Evolutionary conservation across 768 basidiomycete genomes (phyloP).

Genomic region (Psilocybe sp.): DNA sequence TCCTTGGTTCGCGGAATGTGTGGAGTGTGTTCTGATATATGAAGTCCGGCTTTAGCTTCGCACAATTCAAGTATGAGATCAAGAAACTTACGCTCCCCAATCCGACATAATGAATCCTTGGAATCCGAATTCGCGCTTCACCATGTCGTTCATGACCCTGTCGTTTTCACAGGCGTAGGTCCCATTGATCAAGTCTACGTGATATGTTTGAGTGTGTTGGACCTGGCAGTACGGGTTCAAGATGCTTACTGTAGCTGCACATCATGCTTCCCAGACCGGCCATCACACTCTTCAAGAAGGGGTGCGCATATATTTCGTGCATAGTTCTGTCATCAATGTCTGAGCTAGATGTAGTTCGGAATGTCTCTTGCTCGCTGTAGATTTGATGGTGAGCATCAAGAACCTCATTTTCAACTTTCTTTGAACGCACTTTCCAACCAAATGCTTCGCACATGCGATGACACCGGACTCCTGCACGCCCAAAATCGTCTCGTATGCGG

Average conservation of each 20-base stretch:
- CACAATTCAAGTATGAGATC: background rate
- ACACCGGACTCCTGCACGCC: constrained; percentile 80
- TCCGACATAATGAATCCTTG: constrained; percentile 79
- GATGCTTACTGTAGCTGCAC: constrained; percentile 68
- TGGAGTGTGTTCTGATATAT: constrained; percentile 34
- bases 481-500: constrained; percentile 75
- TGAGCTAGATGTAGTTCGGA: constrained; percentile 51
- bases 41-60: background rate
- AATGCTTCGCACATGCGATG: constrained; percentile 86
- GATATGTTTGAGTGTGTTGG: background rate
- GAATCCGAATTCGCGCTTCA: constrained; percentile 76
- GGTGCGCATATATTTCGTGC: constrained; percentile 72
- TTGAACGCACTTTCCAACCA: constrained; percentile 62
- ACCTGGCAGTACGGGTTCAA: background rate
- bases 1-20: constrained; percentile 56
- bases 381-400: background rate
- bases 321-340: constrained; percentile 80
- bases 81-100: constrained; percentile 53
- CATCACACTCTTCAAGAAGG: constrained; percentile 68
- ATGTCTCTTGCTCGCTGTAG: constrained; percentile 65
- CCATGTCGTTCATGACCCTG: constrained; percentile 64
- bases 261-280: constrained; percentile 73
- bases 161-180: constrained; percentile 77
- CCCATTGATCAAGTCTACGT: constrained; percentile 59
- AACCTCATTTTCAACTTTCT: background rate